Percentiles rank a stretch among this genome's conserved stretches.
phyloP scores from a whole-genome alignment of 1,139 yeast species.

The Zygoascus sp. region DNA sequence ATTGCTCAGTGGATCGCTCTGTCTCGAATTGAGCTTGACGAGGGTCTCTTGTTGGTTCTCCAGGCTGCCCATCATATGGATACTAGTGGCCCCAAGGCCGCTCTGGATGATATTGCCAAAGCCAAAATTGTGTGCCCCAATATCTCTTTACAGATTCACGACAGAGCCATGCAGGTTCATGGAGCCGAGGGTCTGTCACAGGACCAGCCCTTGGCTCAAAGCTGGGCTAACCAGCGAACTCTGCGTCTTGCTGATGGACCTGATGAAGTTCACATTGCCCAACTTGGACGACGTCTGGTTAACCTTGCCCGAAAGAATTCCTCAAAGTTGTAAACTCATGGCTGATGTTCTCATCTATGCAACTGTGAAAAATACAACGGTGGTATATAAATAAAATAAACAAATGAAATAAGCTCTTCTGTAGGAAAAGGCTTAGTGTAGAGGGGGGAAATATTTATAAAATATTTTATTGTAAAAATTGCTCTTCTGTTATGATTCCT shows the following conservation, averaged over 20 bases:
- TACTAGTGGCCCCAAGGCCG: constrained; percentile 50
- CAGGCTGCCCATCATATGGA: constrained; percentile 67
- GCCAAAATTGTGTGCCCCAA: constrained; percentile 68
- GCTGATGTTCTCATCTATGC: too few species aligned
- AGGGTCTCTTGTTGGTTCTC: constrained; percentile 55
- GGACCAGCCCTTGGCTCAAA: constrained; percentile 57
- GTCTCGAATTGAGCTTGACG: constrained; percentile 53
- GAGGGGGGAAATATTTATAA: too few species aligned
- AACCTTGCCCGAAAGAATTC: neutral
- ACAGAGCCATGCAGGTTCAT: constrained; percentile 65
- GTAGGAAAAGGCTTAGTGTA: too few species aligned
- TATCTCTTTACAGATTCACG: constrained; percentile 50
- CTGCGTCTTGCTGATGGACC: constrained; percentile 73
- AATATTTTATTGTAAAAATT: too few species aligned
- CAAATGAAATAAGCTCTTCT: too few species aligned
- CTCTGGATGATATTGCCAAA: constrained; percentile 58
- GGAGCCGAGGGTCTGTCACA: constrained; percentile 68
- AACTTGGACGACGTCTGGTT: constrained; percentile 50
- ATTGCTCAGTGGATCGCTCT: constrained; percentile 53
- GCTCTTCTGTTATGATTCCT: too few species aligned
- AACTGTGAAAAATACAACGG: too few species aligned
- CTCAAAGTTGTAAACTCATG: too few species aligned
- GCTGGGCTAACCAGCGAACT: constrained; percentile 56
- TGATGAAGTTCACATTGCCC: constrained; percentile 65
- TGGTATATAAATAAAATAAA: neutral